Conservation (phyloP, 2,329 filamentous ascomycete genomes). For the Monosporascus sp. region DNA sequence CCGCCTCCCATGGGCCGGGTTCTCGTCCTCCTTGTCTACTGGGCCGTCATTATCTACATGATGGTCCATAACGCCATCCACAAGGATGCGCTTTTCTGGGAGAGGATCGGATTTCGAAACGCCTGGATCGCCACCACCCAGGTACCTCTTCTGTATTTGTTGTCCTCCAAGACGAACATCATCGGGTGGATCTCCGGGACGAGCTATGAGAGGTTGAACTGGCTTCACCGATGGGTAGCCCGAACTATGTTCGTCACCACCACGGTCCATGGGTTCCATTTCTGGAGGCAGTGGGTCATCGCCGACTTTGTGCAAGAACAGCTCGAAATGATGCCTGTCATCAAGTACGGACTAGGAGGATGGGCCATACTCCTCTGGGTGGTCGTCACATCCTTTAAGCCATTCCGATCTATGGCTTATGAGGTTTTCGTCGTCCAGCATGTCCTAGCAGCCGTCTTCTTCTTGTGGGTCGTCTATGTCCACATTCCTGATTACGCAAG, state of each 20-base stretch:
- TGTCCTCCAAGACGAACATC: constrained; percentile 54
- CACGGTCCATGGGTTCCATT: constrained; percentile 66
- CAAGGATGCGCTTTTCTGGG: constrained; percentile 53
- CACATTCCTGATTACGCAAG: constrained; percentile 56
- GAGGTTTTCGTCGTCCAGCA: constrained; percentile 68
- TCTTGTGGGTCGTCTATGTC: constrained; percentile 58
- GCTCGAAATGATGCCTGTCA: constrained; percentile 56
- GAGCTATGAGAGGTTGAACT: constrained; percentile 66
- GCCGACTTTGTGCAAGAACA: constrained; percentile 55
- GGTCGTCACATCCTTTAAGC: constrained; percentile 55
- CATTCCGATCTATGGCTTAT: constrained; percentile 61
- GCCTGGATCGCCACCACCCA: constrained; percentile 63
- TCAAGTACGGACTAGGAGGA: constrained; percentile 62
- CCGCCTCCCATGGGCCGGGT: constrained; percentile 55
- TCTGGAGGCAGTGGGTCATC: constrained; percentile 58
- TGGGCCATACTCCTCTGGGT: constrained; percentile 65
- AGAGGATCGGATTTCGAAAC: constrained; percentile 62
- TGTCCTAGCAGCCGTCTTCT: constrained; percentile 53
- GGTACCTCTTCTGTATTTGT: constrained; percentile 58
- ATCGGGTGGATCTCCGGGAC: constrained; percentile 58
- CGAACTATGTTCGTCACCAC: constrained; percentile 64
- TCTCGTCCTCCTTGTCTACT: constrained; percentile 50
- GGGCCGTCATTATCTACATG: constrained; percentile 54
- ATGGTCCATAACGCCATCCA: constrained; percentile 45
- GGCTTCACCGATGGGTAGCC: constrained; percentile 68